Base-by-base conservation (phyloP, 306 rosid genomes). In the Elaeagnus macrophylla region DNA sequence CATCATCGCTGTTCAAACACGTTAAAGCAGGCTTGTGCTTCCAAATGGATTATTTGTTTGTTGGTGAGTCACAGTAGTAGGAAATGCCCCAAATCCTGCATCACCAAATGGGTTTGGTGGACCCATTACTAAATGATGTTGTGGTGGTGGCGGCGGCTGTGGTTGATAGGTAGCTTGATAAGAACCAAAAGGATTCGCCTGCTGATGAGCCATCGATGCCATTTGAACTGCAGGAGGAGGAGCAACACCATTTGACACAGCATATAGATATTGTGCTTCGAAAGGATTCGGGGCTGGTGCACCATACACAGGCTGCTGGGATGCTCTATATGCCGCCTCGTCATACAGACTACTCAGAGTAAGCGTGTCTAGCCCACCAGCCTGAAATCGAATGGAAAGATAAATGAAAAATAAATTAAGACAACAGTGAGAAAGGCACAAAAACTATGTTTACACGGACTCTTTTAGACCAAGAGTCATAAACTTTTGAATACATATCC, bases 331-430 rank as follows among this genome's bases (percentile, higher is more conserved):
- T 1, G 89, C 94, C 8, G 72, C 96, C 67, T 87, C 96, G 17
- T 87, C 99, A 2, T 93, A 93, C 60, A 87, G 74, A 66, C 99
- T 93, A 65, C 66, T 75, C 6, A 87, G 94, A 52, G 85, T 93
- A 41, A 93, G 99, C 3, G 96, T 68, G 75, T 93, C 99, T 82
- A 93, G 67, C 54, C 99, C 99, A 68, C 99, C 99, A 48, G 81
- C 99, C 99, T 91, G 78, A 36, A 19, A 87, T 56, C 42, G 67
- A 64, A 45, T 20, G 15, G 36, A 62, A 69, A 20, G 56, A 32
- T 46, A 39, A 12, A 49, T 14, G 37, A 2, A 46, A 17, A 10
- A 18, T 7, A 9, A 57, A 43, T 43, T 11, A 7, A 44, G n/a
- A n/a, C n/a, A 44, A 16, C 15, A 11, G 48, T 44, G 13, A 6